Conservation (phyloP, 1,139 yeast species). For the Wickerhamomyces sp. region DNA sequence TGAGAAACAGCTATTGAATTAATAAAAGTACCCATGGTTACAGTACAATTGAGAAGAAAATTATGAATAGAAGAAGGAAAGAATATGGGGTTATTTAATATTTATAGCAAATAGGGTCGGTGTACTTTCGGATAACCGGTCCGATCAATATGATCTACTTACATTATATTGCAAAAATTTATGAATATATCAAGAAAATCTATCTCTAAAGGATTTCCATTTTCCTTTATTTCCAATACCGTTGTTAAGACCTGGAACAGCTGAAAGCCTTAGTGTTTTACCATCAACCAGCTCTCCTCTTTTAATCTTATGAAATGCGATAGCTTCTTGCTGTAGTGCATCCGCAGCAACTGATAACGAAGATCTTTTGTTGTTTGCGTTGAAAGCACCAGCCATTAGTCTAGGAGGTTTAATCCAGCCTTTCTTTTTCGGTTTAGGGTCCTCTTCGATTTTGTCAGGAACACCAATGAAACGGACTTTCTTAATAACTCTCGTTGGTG, state of each 20-base stretch:
- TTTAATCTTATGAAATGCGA: constrained; percentile 19
- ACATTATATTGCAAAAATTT: too few species aligned
- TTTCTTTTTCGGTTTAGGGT: constrained; percentile 16
- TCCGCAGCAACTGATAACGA: constrained; percentile 20
- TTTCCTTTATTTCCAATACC: neutral
- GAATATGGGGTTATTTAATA: neutral
- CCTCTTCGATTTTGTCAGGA: constrained; percentile 18
- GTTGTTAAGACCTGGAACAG: neutral
- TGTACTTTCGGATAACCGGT: too few species aligned
- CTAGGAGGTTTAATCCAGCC: constrained; percentile 22
- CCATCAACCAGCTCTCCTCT: constrained; percentile 10
- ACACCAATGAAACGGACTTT: constrained; percentile 25
- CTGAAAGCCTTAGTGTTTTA: neutral
- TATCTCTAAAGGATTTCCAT: constrained; percentile 1
- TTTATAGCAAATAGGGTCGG: too few species aligned
- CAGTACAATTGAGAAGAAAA: neutral
- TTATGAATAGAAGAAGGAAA: neutral
- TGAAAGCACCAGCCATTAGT: constrained; percentile 3
- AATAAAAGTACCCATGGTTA: constrained; percentile 16
- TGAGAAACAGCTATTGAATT: constrained; percentile 27
- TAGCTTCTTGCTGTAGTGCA: constrained; percentile 21
- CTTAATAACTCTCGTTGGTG: constrained; percentile 8
- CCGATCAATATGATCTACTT: too few species aligned
- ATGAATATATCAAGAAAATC: neutral
- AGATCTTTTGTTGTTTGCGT: constrained; percentile 1